Evolutionary conservation across 2,329 filamentous ascomycete species (phyloP).

Genomic region (Arthroderma sp.): DNA sequence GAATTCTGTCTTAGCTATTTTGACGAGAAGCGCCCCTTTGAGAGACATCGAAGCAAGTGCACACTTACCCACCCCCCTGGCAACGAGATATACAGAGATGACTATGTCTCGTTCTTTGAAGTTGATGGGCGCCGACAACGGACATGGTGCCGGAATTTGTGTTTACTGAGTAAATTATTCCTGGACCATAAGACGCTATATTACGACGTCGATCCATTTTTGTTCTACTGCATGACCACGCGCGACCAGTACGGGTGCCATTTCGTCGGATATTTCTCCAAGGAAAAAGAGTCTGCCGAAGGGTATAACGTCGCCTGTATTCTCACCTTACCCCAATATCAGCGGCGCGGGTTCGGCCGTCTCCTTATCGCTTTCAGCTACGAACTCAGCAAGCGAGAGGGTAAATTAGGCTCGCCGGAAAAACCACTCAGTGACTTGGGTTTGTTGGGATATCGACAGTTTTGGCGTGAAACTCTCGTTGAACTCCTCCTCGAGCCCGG

Average conservation of each 20-base stretch:
- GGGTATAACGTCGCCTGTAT: constrained; percentile 98
- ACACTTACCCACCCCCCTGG: constrained; percentile 83
- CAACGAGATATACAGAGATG: constrained; percentile 93
- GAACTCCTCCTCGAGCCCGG: constrained; percentile 67
- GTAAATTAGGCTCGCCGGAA: constrained; percentile 88
- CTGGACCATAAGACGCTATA: constrained; percentile 97
- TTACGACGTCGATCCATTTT: constrained; percentile 92
- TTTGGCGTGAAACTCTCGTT: constrained; percentile 92
- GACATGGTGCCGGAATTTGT: constrained; percentile 97
- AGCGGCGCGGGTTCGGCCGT: constrained; percentile 84
- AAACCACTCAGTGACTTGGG: constrained; percentile 92
- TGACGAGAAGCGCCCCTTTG: constrained; percentile 67
- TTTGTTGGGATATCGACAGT: constrained; percentile 85
- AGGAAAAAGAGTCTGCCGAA: constrained; percentile 94
- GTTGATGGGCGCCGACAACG: constrained; percentile 95
- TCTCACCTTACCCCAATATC: constrained; percentile 87
- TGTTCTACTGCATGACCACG: constrained; percentile 95
- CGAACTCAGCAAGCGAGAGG: constrained; percentile 87
- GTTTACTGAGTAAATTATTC: constrained; percentile 88
- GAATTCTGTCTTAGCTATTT: constrained; percentile 95
- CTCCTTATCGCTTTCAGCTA: constrained; percentile 96
- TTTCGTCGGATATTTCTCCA: constrained; percentile 98
- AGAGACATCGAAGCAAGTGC: constrained; percentile 79
- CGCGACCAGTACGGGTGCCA: constrained; percentile 86
- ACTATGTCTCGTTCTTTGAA: constrained; percentile 87